Conservation (phyloP, 2,329 filamentous ascomycete species). For the Sporothrix inflata region DNA sequence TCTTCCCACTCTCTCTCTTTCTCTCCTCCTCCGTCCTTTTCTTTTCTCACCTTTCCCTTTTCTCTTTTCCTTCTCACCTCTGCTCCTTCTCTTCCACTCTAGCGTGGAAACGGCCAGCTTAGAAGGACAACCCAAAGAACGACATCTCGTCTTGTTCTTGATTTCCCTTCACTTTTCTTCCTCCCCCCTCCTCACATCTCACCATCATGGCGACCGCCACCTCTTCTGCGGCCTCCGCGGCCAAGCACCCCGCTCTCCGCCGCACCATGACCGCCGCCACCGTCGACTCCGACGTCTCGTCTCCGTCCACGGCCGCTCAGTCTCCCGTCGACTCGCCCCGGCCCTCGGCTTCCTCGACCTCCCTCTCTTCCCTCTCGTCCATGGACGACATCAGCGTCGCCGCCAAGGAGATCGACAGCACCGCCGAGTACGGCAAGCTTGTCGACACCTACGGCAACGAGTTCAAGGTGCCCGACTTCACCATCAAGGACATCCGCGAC, state of each 20-base stretch:
- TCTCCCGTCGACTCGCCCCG: constrained; percentile 64
- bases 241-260: constrained; percentile 51
- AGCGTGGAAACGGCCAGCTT: constrained; percentile 6
- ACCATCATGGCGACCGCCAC: constrained; percentile 50
- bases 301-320: constrained; percentile 59
- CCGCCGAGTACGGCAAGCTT: constrained; percentile 63
- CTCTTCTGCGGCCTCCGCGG: constrained; percentile 41
- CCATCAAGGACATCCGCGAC: constrained; percentile 95
- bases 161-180: background rate
- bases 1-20: background rate
- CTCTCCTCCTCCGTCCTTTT: background rate
- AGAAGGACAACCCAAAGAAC: constrained; percentile 7
- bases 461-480: constrained; percentile 92
- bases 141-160: background rate
- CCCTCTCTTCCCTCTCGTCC: constrained; percentile 85
- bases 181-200: background rate
- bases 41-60: background rate
- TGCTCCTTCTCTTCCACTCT: constrained; percentile 2
- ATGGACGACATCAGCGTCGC: constrained; percentile 62
- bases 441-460: constrained; percentile 93
- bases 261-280: constrained; percentile 51
- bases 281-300: constrained; percentile 49
- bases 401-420: constrained; percentile 47
- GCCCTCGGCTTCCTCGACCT: constrained; percentile 78
- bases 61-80: constrained; percentile 3